These are phyloP conservation scores for Lasiodiplodia gonubiensis DNA, from an alignment of 2,329 filamentous ascomycete genomes.

Conservation along the genomic window DNA sequence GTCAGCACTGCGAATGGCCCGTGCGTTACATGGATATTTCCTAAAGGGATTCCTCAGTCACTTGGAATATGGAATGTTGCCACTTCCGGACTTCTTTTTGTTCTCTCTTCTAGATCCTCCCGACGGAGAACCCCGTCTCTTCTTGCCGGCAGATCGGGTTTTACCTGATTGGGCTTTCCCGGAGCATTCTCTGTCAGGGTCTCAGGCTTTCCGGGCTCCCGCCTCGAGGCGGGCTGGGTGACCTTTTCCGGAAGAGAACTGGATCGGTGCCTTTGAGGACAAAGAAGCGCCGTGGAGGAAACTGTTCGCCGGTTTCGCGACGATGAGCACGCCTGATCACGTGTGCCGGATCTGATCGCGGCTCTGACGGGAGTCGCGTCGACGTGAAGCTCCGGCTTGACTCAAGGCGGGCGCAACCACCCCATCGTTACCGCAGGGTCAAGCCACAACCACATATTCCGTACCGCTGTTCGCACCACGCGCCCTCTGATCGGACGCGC, in stretches of 20 bases:
- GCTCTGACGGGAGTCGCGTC: not conserved
- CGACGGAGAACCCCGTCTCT: not conserved
- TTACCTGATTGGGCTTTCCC: not conserved
- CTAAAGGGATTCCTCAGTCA: not conserved
- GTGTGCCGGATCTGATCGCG: not conserved
- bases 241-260: not conserved
- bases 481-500: constrained; percentile 22
- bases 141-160: not conserved
- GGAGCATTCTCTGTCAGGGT: not conserved
- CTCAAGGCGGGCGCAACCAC: not conserved
- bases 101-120: not conserved
- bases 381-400: constrained; percentile 3
- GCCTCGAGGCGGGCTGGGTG: not conserved
- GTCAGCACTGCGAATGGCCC: constrained; percentile 3
- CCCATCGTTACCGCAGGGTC: not conserved
- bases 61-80: not conserved
- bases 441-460: not conserved
- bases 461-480: constrained; percentile 5
- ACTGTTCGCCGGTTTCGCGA: not conserved
- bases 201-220: not conserved
- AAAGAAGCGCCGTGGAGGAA: not conserved
- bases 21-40: constrained; percentile 12
- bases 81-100: not conserved
- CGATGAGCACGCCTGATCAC: not conserved
- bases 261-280: not conserved